A percentile compares a stretch with the other conserved stretches of the same genome.
Evolutionary conservation across 768 basidiomycete species (phyloP).

Genomic region (Boletus insuetus): DNA sequence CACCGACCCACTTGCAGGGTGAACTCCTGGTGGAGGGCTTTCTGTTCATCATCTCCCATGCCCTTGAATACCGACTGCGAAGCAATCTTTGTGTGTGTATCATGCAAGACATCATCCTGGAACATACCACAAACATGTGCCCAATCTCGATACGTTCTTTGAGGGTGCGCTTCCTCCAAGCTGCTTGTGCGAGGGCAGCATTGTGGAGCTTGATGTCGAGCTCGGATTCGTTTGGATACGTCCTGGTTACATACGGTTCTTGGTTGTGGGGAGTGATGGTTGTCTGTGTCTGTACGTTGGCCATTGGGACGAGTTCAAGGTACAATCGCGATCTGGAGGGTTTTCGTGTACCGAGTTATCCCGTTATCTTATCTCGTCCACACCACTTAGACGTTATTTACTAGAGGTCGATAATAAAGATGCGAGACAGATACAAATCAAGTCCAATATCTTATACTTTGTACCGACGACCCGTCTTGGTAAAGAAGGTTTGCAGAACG

Average conservation of each 20-base stretch:
- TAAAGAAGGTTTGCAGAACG: slow-evolving; percentile 94
- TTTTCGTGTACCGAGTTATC: neutral
- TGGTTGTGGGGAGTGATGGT: slow-evolving; percentile 85
- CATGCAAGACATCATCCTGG: slow-evolving; percentile 7
- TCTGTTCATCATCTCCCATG: slow-evolving; percentile 49
- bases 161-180: slow-evolving; percentile 62
- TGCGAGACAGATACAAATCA: slow-evolving; percentile 8
- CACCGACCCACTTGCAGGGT: slow-evolving; percentile 92
- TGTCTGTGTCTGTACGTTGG: slow-evolving; percentile 50
- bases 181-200: slow-evolving; percentile 66
- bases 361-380: slow-evolving; percentile 14
- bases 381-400: neutral
- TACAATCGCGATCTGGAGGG: no score
- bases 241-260: slow-evolving; percentile 51
- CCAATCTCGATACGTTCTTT: slow-evolving; percentile 68
- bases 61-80: slow-evolving; percentile 48
- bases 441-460: slow-evolving; percentile 57
- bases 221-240: slow-evolving; percentile 58
- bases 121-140: slow-evolving; percentile 64
- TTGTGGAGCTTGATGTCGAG: slow-evolving; percentile 58
- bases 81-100: neutral
- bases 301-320: slow-evolving; percentile 8
- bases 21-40: slow-evolving; percentile 55
- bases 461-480: slow-evolving; percentile 86
- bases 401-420: neutral